These are phyloP conservation scores for Adansonia gregorii DNA, from an alignment of 441 rosid species.

Conservation along the genomic window DNA sequence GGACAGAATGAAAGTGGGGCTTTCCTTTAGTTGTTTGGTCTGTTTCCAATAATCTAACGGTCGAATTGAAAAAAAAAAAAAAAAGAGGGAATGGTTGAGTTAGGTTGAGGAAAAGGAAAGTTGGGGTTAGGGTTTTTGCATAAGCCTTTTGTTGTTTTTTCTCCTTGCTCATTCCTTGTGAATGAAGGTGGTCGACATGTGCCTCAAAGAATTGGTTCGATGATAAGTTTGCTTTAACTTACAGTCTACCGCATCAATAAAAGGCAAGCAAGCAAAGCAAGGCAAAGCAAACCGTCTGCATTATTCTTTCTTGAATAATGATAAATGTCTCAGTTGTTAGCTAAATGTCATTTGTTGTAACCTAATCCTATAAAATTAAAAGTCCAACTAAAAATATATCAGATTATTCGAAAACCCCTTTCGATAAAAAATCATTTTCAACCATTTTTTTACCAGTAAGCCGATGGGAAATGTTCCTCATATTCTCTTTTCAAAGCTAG, in stretches of 20 bases:
- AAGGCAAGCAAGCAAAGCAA: slow-evolving; percentile 26
- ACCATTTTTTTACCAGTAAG: slow-evolving; percentile 8
- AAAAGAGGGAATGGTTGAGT: slow-evolving; percentile 39
- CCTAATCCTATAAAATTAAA: slow-evolving; percentile 14
- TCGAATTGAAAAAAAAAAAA: slow-evolving; percentile 37
- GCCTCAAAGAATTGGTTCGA: slow-evolving; percentile 29
- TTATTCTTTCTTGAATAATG: slow-evolving; percentile 1
- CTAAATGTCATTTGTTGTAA: not conserved
- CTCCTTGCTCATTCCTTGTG: slow-evolving; percentile 36
- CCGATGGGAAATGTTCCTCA: slow-evolving; percentile 22
- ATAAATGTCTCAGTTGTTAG: not conserved
- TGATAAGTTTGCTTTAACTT: slow-evolving; percentile 54
- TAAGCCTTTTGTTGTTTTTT: slow-evolving; percentile 27
- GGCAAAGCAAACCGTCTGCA: not conserved
- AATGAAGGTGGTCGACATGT: slow-evolving; percentile 38
- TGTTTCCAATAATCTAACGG: slow-evolving; percentile 55
- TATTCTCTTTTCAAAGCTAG: not conserved
- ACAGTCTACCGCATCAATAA: slow-evolving; percentile 46
- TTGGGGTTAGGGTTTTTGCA: slow-evolving; percentile 42
- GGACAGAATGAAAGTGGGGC: slow-evolving; percentile 28
- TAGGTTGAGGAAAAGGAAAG: slow-evolving; percentile 59
- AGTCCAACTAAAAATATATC: not conserved
- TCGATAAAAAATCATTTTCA: slow-evolving; percentile 20
- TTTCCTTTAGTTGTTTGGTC: slow-evolving; percentile 18
- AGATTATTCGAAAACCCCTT: not conserved